Conservation (phyloP, 2,329 filamentous ascomycete species). For the Sporothrix luriei region DNA sequence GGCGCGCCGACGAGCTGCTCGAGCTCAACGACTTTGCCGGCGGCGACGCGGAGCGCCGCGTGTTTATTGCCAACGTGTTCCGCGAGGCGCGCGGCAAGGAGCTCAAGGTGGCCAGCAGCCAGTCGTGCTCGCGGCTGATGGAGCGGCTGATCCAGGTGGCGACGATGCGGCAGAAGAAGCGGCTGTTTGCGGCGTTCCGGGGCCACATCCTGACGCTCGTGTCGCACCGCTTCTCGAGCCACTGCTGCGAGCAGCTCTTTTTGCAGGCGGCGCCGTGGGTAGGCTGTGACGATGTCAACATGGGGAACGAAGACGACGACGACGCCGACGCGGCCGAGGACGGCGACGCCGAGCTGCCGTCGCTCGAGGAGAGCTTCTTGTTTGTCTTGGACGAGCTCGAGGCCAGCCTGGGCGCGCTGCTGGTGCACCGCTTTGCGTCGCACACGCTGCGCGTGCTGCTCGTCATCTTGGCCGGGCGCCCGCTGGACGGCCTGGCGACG, state of each 20-base stretch:
- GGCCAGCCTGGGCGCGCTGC: conserved; percentile 75
- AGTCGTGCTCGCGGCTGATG: conserved; percentile 91
- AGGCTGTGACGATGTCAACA: conserved; percentile 48
- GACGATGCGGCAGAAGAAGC: conserved; percentile 77
- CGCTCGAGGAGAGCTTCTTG: conserved; percentile 85
- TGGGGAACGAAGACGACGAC: no score
- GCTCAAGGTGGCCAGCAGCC: conserved; percentile 91
- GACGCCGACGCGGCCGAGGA: conserved; percentile 48
- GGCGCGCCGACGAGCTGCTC: conserved; percentile 83
- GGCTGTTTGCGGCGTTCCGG: conserved; percentile 79
- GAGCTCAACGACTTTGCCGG: conserved; percentile 81
- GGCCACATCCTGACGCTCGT: conserved; percentile 87
- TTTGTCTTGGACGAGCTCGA: conserved; percentile 85
- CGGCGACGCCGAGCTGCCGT: conserved; percentile 55
- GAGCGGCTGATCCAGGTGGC: conserved; percentile 87
- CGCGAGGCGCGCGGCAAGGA: conserved; percentile 88
- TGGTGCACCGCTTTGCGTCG: conserved; percentile 87
- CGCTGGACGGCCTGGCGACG: conserved; percentile 69
- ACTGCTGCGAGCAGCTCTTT: conserved; percentile 95
- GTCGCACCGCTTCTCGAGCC: conserved; percentile 93
- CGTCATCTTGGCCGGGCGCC: conserved; percentile 79
- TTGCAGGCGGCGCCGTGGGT: conserved; percentile 68
- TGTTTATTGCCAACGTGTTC: conserved; percentile 81
- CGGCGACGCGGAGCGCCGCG: conserved; percentile 68
- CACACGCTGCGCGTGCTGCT: conserved; percentile 86